phyloP scores from a whole-genome alignment of 1,284 basidiomycete genomes.

The Puccinia hordei region DNA sequence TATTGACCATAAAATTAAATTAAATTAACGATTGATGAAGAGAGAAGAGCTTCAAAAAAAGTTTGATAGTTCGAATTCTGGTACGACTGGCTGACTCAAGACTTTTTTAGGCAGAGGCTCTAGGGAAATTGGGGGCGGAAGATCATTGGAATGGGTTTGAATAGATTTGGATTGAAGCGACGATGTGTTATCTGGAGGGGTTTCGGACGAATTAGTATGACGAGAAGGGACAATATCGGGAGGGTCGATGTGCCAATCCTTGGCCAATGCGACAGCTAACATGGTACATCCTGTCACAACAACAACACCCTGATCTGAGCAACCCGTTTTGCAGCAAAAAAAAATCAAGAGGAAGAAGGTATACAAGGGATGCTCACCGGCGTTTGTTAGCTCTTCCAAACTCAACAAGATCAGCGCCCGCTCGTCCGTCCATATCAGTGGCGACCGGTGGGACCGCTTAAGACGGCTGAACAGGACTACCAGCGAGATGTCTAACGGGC shows the following conservation, averaged over 20 bases:
- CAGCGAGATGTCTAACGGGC: conserved; percentile 31
- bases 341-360: background rate
- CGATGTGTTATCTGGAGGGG: background rate
- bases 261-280: background rate
- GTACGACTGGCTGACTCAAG: conserved; percentile 29
- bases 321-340: background rate
- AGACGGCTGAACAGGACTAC: conserved; percentile 24
- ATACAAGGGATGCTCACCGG: background rate
- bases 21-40: background rate
- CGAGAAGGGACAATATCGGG: background rate
- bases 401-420: background rate
- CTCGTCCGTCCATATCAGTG: conserved; percentile 6
- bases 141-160: background rate
- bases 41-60: conserved; percentile 25
- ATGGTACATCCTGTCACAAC: background rate
- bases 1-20: too few species aligned
- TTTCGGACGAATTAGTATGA: background rate
- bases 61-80: conserved; percentile 45
- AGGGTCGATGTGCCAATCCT: conserved; percentile 4
- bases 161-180: background rate
- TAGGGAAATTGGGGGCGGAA: background rate
- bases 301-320: background rate
- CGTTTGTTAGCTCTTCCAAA: conserved; percentile 13
- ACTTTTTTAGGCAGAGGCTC: conserved; percentile 14
- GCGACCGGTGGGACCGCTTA: conserved; percentile 3